Conservation (phyloP, 495 filamentous ascomycete species). For the Neurospora pannonica region DNA sequence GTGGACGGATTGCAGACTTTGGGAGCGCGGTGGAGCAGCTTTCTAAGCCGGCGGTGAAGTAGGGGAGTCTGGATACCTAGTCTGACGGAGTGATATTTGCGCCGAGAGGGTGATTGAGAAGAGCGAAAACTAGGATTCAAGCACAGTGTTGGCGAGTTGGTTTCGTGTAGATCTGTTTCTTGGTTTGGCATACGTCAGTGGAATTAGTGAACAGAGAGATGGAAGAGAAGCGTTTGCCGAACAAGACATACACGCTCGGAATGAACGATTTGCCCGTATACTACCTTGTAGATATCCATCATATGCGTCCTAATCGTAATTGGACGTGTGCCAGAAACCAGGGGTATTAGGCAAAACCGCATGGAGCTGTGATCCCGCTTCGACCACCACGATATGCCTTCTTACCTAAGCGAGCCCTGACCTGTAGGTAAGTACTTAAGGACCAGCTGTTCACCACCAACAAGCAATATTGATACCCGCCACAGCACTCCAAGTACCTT, state of each 20-base stretch:
- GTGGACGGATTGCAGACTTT: slow-evolving; percentile 31
- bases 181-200: neutral
- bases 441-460: neutral
- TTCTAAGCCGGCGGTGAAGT: neutral
- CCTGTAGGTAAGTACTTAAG: neutral
- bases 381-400: neutral
- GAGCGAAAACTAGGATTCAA: neutral
- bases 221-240: neutral
- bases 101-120: neutral
- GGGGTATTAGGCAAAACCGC: slow-evolving; percentile 11
- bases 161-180: neutral
- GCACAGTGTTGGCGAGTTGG: neutral
- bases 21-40: slow-evolving; percentile 19
- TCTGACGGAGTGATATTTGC: neutral
- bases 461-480: neutral
- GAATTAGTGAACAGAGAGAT: neutral
- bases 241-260: neutral
- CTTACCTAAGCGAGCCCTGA: neutral
- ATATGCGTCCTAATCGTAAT: neutral
- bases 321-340: neutral
- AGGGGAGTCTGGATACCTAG: neutral
- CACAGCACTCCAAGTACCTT: neutral
- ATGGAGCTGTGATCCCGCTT: neutral
- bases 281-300: neutral
- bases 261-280: neutral